Evolutionary conservation across 345 rosid genomes (phyloP).

Genomic region (Diplotaxis tenuifolia): DNA sequence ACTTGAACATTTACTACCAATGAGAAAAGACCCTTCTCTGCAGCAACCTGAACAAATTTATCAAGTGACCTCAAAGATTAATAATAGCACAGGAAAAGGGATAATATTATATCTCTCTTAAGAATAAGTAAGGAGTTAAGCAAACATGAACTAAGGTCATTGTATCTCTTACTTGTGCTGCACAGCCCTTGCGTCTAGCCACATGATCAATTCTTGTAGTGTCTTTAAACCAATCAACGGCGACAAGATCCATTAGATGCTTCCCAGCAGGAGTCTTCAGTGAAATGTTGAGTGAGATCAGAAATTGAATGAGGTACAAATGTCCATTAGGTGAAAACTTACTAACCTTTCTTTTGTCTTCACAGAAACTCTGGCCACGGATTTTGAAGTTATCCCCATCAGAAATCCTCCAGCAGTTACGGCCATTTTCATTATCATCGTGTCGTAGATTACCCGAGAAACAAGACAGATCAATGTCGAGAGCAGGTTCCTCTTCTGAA

Average conservation of each 20-base stretch:
- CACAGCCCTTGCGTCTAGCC: conserved; percentile 88
- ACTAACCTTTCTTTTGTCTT: conserved; percentile 81
- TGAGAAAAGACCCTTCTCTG: conserved; percentile 71
- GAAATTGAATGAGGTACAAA: neutral
- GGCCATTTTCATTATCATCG: conserved; percentile 84
- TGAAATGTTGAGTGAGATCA: conserved; percentile 30
- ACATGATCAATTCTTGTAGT: conserved; percentile 96
- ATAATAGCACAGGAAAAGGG: neutral
- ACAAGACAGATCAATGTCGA: conserved; percentile 76
- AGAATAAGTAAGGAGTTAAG: neutral
- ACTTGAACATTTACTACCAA: conserved; percentile 73
- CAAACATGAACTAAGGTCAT: neutral
- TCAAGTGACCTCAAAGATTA: neutral
- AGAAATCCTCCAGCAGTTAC: conserved; percentile 87
- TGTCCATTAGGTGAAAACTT: neutral
- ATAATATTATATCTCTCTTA: neutral
- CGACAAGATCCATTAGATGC: conserved; percentile 96
- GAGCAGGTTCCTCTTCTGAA: conserved; percentile 67
- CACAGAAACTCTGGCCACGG: conserved; percentile 88
- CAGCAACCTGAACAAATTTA: conserved; percentile 53
- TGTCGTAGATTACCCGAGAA: conserved; percentile 77
- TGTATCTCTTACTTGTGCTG: conserved; percentile 70
- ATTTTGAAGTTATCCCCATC: conserved; percentile 91
- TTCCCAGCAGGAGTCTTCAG: conserved; percentile 91
- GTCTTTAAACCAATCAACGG: conserved; percentile 99